Evolutionary conservation across 345 rosid species (phyloP), one percentile per base, ranked within the genome.

Genomic region (Gossypium bickii): DNA sequence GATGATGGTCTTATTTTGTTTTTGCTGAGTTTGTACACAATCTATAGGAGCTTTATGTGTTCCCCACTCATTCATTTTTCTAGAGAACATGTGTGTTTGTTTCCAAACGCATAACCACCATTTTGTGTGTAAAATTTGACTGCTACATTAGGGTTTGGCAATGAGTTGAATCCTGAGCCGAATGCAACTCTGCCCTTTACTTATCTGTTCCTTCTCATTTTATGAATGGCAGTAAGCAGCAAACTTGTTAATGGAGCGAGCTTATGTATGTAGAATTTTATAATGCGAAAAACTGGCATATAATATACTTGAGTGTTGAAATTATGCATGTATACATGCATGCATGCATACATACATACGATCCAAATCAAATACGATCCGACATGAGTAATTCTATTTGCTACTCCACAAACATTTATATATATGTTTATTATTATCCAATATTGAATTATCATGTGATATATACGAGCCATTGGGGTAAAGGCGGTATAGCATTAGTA

Each of bases 1-100:
- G 82, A 75, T 79, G 82, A 55, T 70, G 25, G 29, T 86, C 83
- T 62, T 78, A 41, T 24, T 78, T 47, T n/a, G 44, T 65, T 76
- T 74, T 72, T 67, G 72, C 72, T 49, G 65, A 73, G 80, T 65
- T 59, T 81, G 49, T 61, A 72, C 76, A 65, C 70, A 65, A 72
- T 77, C 68, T 78, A 63, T 64, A 79, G 66, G 81, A 62, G 76
- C 51, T 76, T 57, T 45, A 65, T 48, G 20, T 25, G 43, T 60
- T 71, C 44, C 55, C 44, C 45, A 9, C 47, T 62, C 55, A 4
- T 59, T 72, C 52, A 56, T 67, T 25, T 63, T 52, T 74, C 61
- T 58, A 25, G 70, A 55, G 17, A 57, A 18, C 27, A 62, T 49
- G 25, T 44, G 24, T 71, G 41, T 34, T 34, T 34, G 41, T 79